A percentile compares a stretch with the other conserved stretches of the same genome.
Evolutionary conservation across 352 stramenopile species (phyloP).

Genomic region (Plasmopara muralis): DNA sequence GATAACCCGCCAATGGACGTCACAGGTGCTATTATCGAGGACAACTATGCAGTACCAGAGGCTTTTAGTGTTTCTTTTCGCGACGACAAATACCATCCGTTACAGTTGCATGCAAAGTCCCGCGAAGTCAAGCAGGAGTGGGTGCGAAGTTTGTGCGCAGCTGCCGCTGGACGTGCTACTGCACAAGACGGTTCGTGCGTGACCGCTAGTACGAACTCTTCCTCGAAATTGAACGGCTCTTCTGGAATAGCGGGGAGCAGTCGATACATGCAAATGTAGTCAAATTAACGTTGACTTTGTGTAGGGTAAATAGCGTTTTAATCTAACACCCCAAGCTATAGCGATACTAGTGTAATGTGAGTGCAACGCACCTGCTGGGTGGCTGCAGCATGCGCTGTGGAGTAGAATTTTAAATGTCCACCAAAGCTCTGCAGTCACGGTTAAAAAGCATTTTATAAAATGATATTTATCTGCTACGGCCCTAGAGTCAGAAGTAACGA

Average conservation of each 20-base stretch:
- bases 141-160: conserved; percentile 66
- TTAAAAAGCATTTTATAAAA: too few species aligned
- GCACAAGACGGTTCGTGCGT: conserved; percentile 14
- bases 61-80: conserved; percentile 77
- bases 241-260: conserved; percentile 24
- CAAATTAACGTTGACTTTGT: too few species aligned
- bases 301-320: too few species aligned
- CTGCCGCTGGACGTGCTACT: conserved; percentile 24
- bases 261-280: conserved; percentile 44
- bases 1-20: conserved; percentile 81
- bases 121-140: conserved; percentile 71
- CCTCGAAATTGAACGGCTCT: conserved; percentile 22
- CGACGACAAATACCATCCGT: conserved; percentile 73
- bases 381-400: too few species aligned
- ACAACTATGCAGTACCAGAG: conserved; percentile 70
- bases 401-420: too few species aligned
- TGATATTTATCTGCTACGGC: too few species aligned
- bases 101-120: conserved; percentile 80
- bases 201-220: conserved; percentile 24
- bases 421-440: too few species aligned
- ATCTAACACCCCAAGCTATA: too few species aligned
- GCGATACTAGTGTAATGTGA: too few species aligned
- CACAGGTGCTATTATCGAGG: conserved; percentile 63
- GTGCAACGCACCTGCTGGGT: too few species aligned
- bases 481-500: too few species aligned